Conservation (phyloP, 2,329 filamentous ascomycete genomes). For the Pestalotiopsis sp. region DNA sequence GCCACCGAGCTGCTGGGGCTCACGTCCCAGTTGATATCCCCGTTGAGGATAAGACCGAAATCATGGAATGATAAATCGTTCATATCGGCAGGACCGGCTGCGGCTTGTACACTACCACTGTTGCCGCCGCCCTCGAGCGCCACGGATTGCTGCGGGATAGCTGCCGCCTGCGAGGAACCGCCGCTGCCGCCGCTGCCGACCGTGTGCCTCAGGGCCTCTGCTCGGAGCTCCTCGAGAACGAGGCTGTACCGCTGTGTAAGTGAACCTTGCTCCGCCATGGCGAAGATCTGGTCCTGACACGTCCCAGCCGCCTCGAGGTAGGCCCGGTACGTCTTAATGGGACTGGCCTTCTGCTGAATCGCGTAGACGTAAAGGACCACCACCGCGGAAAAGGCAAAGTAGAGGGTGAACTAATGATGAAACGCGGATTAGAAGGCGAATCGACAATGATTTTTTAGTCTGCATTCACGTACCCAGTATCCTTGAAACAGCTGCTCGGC, state of each 20-base stretch:
- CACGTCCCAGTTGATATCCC: conserved; percentile 14
- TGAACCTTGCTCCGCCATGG: conserved; percentile 21
- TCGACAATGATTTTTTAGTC: background rate
- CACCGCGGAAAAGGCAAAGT: conserved; percentile 30
- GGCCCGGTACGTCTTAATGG: conserved; percentile 10
- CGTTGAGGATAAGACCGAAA: background rate
- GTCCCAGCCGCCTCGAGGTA: conserved; percentile 21
- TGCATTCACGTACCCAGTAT: conserved; percentile 36
- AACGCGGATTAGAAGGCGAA: background rate
- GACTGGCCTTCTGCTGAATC: conserved; percentile 20
- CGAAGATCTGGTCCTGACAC: conserved; percentile 21
- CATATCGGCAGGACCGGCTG: background rate
- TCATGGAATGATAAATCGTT: background rate
- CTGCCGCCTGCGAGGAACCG: background rate
- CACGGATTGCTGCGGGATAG: background rate
- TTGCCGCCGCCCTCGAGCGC: background rate
- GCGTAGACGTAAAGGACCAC: conserved; percentile 28
- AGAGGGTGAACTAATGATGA: conserved; percentile 16
- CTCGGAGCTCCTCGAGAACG: conserved; percentile 27
- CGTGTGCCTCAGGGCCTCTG: conserved; percentile 12
- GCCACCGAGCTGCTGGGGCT: conserved; percentile 14
- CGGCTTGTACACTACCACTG: background rate
- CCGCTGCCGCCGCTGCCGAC: background rate
- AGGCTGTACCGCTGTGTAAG: conserved; percentile 26
- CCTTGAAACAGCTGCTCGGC: conserved; percentile 36